These are phyloP conservation scores for Taiwanofungus camphoratus DNA, from an alignment of 1,284 basidiomycete species.

Conservation along the genomic window DNA sequence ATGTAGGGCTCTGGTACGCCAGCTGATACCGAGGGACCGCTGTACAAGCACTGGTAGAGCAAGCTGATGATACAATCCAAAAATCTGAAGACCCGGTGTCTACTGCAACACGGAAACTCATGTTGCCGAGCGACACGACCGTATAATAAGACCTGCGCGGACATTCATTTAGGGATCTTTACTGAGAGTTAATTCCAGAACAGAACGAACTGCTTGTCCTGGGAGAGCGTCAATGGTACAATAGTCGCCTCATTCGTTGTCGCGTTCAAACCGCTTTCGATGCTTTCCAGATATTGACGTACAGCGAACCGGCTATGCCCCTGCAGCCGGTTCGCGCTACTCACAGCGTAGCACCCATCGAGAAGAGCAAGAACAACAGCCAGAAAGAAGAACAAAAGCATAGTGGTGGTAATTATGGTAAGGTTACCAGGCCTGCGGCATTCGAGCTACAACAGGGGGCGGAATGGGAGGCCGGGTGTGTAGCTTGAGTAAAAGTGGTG, in stretches of 20 bases:
- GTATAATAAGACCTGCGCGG: conserved; percentile 59
- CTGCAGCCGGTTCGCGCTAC: conserved; percentile 1
- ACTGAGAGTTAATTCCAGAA: not conserved
- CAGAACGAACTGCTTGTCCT: conserved; percentile 28
- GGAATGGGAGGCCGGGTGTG: conserved; percentile 5
- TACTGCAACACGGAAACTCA: conserved; percentile 62
- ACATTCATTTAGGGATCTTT: not conserved
- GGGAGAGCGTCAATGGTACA: conserved; percentile 23
- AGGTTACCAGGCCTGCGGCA: conserved; percentile 8
- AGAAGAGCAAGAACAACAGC: conserved; percentile 18
- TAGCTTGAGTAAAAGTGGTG: not conserved
- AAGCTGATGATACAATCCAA: conserved; percentile 64
- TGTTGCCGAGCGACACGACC: conserved; percentile 50
- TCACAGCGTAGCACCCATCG: conserved; percentile 11
- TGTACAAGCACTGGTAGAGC: conserved; percentile 47
- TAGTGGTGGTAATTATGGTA: conserved; percentile 9
- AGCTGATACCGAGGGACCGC: conserved; percentile 62
- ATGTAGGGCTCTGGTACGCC: conserved; percentile 58
- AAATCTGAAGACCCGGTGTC: conserved; percentile 76
- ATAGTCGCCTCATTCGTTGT: conserved; percentile 22
- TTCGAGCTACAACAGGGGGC: conserved; percentile 8
- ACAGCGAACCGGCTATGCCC: conserved; percentile 5
- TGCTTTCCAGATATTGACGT: conserved; percentile 21
- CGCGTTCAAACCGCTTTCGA: conserved; percentile 16
- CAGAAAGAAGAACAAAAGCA: conserved; percentile 16